Evolutionary conservation across 2,329 filamentous ascomycete species (phyloP), one percentile per base, ranked within the genome.

Genomic region (Neonectria punicea): DNA sequence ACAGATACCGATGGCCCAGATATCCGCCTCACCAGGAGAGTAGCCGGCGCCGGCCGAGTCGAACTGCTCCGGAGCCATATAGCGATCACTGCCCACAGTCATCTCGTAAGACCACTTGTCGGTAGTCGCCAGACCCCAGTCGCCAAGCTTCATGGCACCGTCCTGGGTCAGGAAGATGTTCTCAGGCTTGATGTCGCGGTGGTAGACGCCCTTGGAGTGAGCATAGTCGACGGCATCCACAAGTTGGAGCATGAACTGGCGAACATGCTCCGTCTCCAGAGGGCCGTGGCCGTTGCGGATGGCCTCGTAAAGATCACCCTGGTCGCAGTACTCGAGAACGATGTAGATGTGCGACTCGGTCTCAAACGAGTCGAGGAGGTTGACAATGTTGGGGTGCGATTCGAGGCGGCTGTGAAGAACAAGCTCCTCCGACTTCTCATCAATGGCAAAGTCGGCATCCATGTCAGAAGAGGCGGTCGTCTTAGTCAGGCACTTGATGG

Each of bases 21-120:
- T 90, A 79, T 99, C 96, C 56, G 96, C 96, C 81, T 96, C 90
- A 50, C 93, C 93, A 51, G 96, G 94, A 61, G 93, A 95, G 82
- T 99, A 99, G 65, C 96, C 96, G 68, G 88, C 89, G 67, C 90
- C 91, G 71, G 90, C 89, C 58, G 94, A 94, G 78, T 98, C 95
- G 75, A 96, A 98, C 80, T 99, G 96, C 81, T 99, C 96, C 5
- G 96, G 96, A 61, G 96, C 94, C 96, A 99, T 99, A 83, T 99
- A 99, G 61, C 96, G 93, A 78, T 99, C 96, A 78, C 96, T 98
- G 70, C 96, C 96, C 51, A 99, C 96, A 67, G 93, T 96, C 68
- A 92, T 91, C 84, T 99, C 96, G 74, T 92, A 92, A 25, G 93
- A 97, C 94, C 93, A 97, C 73, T 90, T 86, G 67, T 97, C 93